phyloP scores from a whole-genome alignment of 2,329 filamentous ascomycete genomes.

The Teratosphaeria zuluensis region DNA sequence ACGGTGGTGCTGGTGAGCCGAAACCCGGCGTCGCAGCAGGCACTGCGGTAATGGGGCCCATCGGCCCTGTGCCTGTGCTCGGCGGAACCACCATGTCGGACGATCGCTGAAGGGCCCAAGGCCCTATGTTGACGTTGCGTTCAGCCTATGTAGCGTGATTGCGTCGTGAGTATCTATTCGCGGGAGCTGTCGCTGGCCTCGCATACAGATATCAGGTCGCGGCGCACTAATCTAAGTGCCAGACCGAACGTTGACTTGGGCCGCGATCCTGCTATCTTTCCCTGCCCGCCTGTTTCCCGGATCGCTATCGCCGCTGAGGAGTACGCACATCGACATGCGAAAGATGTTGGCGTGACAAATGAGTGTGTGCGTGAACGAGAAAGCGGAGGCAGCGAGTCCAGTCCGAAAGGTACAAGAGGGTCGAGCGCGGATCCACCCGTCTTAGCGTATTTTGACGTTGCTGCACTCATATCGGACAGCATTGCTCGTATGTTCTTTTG shows the following conservation, averaged over 20 bases:
- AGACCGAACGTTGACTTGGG: not conserved
- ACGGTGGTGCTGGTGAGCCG: constrained; percentile 1
- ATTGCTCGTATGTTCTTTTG: not conserved
- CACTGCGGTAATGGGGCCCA: constrained; percentile 3
- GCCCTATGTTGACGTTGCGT: not conserved
- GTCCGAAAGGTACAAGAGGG: not conserved
- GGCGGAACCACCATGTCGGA: constrained; percentile 22
- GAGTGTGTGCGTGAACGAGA: not conserved
- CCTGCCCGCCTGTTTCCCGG: not conserved
- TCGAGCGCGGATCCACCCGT: not conserved
- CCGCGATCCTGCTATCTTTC: not conserved
- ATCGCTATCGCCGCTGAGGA: not conserved
- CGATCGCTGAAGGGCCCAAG: not conserved
- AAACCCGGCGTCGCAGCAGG: constrained; percentile 1
- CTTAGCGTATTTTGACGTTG: not conserved
- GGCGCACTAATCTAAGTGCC: not conserved
- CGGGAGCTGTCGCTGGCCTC: not conserved
- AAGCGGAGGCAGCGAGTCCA: not conserved
- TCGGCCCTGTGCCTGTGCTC: constrained; percentile 15
- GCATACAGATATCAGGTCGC: not conserved
- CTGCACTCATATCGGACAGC: not conserved
- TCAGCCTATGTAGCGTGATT: not conserved
- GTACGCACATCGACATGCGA: not conserved
- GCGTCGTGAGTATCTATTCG: not conserved
- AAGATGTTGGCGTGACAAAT: not conserved